These are phyloP conservation scores for Ophiostoma ips DNA, from an alignment of 2,329 filamentous ascomycete genomes.

Conservation along the genomic window DNA sequence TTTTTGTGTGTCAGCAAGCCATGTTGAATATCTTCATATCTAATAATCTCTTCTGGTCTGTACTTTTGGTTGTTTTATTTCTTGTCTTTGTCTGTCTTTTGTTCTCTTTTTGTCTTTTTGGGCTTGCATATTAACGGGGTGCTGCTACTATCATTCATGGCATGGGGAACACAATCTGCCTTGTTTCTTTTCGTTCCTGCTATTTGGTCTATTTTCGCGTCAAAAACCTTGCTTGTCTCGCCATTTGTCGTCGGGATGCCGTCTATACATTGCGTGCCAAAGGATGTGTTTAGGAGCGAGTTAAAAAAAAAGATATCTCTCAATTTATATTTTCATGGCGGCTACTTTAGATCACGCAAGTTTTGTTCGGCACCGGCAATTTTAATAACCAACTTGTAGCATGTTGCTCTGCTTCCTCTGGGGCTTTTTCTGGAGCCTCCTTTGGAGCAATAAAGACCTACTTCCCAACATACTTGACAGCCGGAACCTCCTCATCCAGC, in stretches of 20 bases:
- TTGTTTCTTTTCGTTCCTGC: neutral
- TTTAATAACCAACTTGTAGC: no score
- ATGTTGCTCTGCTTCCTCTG: no score
- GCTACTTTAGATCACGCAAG: no score
- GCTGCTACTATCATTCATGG: neutral
- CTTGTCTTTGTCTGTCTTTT: neutral
- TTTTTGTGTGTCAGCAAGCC: neutral
- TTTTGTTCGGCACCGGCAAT: no score
- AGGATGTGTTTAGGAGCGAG: no score
- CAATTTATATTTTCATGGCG: no score
- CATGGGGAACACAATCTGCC: neutral
- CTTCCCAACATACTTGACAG: conserved; percentile 23
- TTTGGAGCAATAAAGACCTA: no score
- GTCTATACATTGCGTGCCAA: no score
- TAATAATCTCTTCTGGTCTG: conserved; percentile 1
- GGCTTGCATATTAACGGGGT: conserved; percentile 10
- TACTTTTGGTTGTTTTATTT: neutral
- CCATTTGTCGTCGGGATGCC: no score
- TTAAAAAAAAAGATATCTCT: no score
- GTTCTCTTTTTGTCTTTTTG: neutral
- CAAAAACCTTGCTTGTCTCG: no score
- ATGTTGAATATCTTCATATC: conserved; percentile 1
- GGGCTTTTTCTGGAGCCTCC: no score
- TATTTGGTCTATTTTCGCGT: neutral
- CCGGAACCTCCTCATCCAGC: conserved; percentile 62